Evolutionary conservation across 1,139 yeast genomes (phyloP).

Genomic region (Yamadazyma taylorii): DNA sequence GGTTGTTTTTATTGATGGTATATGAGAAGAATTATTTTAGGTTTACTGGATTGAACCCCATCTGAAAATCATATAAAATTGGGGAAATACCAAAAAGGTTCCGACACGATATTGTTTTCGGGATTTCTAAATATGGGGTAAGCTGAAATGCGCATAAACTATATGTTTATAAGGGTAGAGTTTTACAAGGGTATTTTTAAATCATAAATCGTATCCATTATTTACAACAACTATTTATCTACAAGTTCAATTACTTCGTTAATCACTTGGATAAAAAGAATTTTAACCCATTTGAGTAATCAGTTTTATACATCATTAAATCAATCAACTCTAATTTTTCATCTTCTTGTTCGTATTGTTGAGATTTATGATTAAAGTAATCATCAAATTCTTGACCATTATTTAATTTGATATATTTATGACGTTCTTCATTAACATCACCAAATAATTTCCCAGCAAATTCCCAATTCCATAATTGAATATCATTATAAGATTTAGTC

Average conservation of each 20-base stretch:
- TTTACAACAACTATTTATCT: too few relatives aligned
- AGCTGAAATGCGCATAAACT: not conserved
- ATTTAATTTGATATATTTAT: constrained; percentile 32
- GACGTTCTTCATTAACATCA: constrained; percentile 41
- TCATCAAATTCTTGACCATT: constrained; percentile 29
- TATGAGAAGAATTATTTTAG: too few relatives aligned
- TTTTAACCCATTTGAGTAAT: constrained; percentile 15
- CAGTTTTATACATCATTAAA: constrained; percentile 16
- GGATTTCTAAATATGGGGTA: constrained; percentile 1
- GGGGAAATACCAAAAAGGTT: too few relatives aligned
- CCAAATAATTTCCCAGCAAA: constrained; percentile 67
- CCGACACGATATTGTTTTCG: too few relatives aligned
- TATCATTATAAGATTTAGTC: constrained; percentile 73
- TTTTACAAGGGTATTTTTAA: too few relatives aligned
- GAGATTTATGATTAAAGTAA: constrained; percentile 13
- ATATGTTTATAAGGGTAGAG: too few relatives aligned
- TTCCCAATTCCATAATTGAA: constrained; percentile 79
- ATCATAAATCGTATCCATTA: too few relatives aligned
- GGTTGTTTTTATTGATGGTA: too few relatives aligned
- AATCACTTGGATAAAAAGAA: constrained; percentile 9
- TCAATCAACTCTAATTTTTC: constrained; percentile 16
- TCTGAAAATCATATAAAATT: too few relatives aligned
- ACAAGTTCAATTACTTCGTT: too few relatives aligned
- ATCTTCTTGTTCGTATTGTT: constrained; percentile 10
- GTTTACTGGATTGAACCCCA: too few relatives aligned